Base-by-base conservation (phyloP, 1,284 basidiomycete genomes). In the Wallemia mellicola region DNA sequence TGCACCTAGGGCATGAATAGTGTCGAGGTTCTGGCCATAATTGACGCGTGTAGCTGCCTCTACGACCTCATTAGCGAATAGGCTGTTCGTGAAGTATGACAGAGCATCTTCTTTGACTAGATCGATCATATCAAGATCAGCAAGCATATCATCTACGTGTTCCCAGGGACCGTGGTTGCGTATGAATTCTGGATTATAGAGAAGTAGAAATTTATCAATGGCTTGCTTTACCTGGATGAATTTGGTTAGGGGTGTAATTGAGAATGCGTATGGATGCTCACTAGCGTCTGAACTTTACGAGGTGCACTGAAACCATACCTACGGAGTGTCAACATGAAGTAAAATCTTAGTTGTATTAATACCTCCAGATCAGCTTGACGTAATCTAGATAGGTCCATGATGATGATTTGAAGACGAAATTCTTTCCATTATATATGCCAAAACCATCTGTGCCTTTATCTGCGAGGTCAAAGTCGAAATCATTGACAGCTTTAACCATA, bases 21-120 rank as follows among this genome's bases (percentile, higher is more conserved):
- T 28, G 58, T 66, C 64, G 11, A 66, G 64, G 59, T 68, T 63
- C 58, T 62, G 60, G 3, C 59, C 68, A 58, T 69, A 70, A 59
- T 69, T 70, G 33, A 66, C 67, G 2, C 68, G 60, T 22, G 66
- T 68, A 11, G 66, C 66, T 0, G 67, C 68, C 28, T 68, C 67
- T n/a, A 67, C 63, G 62, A 70, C 64, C 58, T 70, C 69, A 54
- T 69, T 65, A 14, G 65, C 65, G 28, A 61, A 60, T 32, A 58
- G 60, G 17, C 58, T 30, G 57, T 60, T 60, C 22, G 14, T 3
- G 38, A 48, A 22, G 38, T 48, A n/a, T 7, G 38, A 11, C n/a
- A 48, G 38, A 11, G 9, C 38, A n/a, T n/a, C 22, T 5, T 48
- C 14, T n/a, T 22, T n/a, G n/a, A 48, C 38, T n/a, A 15, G 14